These are phyloP conservation scores for Triadica sebifera DNA, from an alignment of 345 rosid species.

Conservation along the genomic window DNA sequence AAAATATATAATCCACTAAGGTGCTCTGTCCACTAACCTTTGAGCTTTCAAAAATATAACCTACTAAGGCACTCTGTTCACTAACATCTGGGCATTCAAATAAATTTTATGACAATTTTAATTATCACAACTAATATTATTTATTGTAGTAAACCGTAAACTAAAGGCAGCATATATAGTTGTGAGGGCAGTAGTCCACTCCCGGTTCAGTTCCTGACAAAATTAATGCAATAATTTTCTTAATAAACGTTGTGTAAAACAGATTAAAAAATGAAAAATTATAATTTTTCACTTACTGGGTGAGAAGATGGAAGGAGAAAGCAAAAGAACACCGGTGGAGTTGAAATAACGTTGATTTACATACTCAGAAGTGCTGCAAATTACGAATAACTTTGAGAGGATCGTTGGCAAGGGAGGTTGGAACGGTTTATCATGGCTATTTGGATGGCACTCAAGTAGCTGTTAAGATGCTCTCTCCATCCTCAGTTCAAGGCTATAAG, in stretches of 20 bases:
- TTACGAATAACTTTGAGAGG: slow-evolving; percentile 43
- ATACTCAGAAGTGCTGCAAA: slow-evolving; percentile 29
- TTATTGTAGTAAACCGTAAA: too few species aligned
- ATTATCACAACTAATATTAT: too few species aligned
- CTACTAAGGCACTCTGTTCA: too few species aligned
- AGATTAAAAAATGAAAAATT: too few species aligned
- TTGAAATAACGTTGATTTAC: slow-evolving; percentile 27
- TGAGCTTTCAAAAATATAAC: too few species aligned
- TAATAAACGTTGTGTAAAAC: background rate
- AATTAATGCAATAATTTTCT: background rate
- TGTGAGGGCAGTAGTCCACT: too few species aligned
- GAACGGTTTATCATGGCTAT: slow-evolving; percentile 50
- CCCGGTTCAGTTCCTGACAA: too few species aligned
- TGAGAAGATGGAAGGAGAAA: background rate
- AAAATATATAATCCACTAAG: too few species aligned
- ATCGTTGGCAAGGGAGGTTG: slow-evolving; percentile 51
- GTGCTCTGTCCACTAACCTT: too few species aligned
- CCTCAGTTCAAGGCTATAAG: background rate
- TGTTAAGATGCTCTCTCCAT: slow-evolving; percentile 37
- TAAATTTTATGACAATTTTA: too few species aligned
- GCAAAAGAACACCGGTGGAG: background rate
- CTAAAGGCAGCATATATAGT: too few species aligned
- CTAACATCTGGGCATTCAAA: too few species aligned
- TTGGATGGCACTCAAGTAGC: slow-evolving; percentile 51
- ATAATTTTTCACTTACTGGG: background rate